phyloP scores from a whole-genome alignment of 257 asterid species.

The Plantago elongata region DNA sequence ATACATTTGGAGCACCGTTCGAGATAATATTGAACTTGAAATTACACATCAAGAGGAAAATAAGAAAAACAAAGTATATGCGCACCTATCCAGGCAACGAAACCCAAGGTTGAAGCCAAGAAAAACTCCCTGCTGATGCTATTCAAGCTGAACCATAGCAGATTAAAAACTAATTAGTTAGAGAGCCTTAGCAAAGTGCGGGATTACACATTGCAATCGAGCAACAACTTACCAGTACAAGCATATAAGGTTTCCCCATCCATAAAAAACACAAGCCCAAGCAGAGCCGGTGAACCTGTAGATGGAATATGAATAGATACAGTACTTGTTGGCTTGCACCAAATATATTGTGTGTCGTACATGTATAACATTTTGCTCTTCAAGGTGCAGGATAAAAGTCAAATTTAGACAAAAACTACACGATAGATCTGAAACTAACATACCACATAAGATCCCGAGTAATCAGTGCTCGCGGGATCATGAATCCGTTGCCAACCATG shows the following conservation, averaged over 20 bases:
- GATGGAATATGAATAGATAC: constrained; percentile 10
- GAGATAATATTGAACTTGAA: not conserved
- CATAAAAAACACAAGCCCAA: constrained; percentile 80
- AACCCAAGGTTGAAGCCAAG: constrained; percentile 62
- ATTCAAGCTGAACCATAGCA: constrained; percentile 42
- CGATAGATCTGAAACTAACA: constrained; percentile 16
- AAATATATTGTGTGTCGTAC: not conserved
- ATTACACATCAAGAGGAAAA: not conserved
- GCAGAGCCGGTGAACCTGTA: constrained; percentile 92
- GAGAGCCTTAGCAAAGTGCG: not conserved
- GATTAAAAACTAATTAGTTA: constrained; percentile 5
- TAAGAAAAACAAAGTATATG: constrained; percentile 26
- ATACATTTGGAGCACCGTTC: constrained; percentile 2
- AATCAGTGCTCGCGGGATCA: constrained; percentile 91
- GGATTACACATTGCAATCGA: not conserved
- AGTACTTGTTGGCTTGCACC: no score
- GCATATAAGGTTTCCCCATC: constrained; percentile 98
- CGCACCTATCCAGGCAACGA: constrained; percentile 54
- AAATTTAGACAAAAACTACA: constrained; percentile 10
- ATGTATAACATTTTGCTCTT: not conserved
- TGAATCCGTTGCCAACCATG: constrained; percentile 85
- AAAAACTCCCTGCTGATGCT: constrained; percentile 71
- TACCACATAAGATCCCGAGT: constrained; percentile 98
- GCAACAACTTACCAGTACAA: constrained; percentile 54
- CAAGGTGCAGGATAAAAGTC: not conserved